Conservation (phyloP, 495 filamentous ascomycete species). For the Mycothermus thermophilus region DNA sequence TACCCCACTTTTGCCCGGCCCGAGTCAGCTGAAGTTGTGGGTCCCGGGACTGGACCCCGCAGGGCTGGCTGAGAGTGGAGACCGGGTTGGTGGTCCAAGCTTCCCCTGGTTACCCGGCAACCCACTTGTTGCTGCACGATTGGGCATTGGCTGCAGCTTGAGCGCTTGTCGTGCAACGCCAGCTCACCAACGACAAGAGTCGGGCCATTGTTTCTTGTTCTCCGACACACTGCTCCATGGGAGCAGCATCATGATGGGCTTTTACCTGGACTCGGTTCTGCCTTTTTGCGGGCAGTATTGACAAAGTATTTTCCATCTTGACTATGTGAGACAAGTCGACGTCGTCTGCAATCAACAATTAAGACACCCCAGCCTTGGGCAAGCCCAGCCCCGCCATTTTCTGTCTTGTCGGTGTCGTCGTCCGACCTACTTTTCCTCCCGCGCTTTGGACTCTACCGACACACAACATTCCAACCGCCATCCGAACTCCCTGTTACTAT, state of each 20-base stretch:
- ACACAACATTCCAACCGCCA: background rate
- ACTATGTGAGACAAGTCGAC: no score
- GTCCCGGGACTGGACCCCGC: no score
- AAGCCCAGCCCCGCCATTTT: no score
- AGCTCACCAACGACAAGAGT: background rate
- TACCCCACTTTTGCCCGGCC: background rate
- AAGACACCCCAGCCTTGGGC: no score
- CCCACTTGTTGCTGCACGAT: slow-evolving; percentile 4
- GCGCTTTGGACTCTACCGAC: background rate
- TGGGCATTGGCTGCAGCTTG: no score
- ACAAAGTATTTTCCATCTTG: no score
- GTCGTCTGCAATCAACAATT: no score
- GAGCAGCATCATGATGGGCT: background rate
- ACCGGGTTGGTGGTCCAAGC: background rate
- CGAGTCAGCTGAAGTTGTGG: no score
- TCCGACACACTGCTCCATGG: no score
- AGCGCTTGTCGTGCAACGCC: background rate
- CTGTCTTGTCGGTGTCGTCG: no score
- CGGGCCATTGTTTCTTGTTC: background rate
- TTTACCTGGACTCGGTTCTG: background rate
- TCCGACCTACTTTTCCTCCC: background rate
- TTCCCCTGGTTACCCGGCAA: slow-evolving; percentile 3
- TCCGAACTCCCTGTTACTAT: background rate
- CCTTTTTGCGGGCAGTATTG: no score
- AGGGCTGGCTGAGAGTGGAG: background rate